phyloP scores from a whole-genome alignment of 2,329 filamentous ascomycete species.

The Fusarium proliferatum region DNA sequence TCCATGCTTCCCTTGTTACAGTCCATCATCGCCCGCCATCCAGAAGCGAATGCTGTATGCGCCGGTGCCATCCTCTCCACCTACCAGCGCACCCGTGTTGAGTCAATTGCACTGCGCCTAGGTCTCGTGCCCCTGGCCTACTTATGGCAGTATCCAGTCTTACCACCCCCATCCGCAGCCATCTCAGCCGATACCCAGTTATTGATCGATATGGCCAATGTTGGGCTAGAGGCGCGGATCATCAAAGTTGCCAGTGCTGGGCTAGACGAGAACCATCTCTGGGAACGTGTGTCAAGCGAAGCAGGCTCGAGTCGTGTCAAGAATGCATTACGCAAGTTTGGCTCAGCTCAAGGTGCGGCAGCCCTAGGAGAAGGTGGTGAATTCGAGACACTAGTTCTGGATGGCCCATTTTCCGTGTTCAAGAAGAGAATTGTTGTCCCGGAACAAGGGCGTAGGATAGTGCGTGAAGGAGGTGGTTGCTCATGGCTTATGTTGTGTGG shows the following conservation, averaged over 20 bases:
- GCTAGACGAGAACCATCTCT: constrained; percentile 82
- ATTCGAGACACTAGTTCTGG: constrained; percentile 91
- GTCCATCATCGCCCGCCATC: constrained; percentile 74
- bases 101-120: constrained; percentile 88
- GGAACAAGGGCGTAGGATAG: constrained; percentile 62
- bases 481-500: constrained; percentile 74
- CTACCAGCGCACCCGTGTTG: constrained; percentile 95
- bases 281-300: constrained; percentile 77
- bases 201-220: constrained; percentile 82
- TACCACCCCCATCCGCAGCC: constrained; percentile 63
- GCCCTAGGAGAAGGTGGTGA: constrained; percentile 92
- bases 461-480: constrained; percentile 79
- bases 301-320: constrained; percentile 60
- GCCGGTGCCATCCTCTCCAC: constrained; percentile 94
- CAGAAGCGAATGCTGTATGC: constrained; percentile 85
- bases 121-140: constrained; percentile 85
- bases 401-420: constrained; percentile 81
- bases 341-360: constrained; percentile 71
- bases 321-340: constrained; percentile 73
- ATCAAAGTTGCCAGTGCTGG: constrained; percentile 95
- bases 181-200: constrained; percentile 64
- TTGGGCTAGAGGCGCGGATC: constrained; percentile 86
- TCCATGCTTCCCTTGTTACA: constrained; percentile 81
- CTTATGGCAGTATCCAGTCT: constrained; percentile 88
- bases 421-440: constrained; percentile 74